These are phyloP conservation scores for Sporothrix protearum DNA, from an alignment of 2,329 filamentous ascomycete genomes.

Conservation along the genomic window DNA sequence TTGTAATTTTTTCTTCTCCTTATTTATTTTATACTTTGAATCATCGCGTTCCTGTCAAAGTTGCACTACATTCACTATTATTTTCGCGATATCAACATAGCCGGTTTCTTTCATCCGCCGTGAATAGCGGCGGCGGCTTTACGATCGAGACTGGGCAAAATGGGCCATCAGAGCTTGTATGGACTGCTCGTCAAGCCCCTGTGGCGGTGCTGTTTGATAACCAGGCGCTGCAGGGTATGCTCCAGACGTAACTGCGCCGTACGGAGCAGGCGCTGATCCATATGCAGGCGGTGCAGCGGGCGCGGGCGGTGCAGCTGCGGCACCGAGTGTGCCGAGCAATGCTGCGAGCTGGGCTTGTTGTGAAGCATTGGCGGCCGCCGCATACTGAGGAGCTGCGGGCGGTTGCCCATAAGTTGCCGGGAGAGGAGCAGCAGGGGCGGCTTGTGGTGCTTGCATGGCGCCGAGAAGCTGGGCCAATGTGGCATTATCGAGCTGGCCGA, in stretches of 20 bases:
- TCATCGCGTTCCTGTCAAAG: neutral
- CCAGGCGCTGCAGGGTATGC: constrained; percentile 11
- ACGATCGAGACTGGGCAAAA: constrained; percentile 62
- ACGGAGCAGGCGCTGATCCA: neutral
- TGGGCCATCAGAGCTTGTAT: constrained; percentile 74
- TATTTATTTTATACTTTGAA: neutral
- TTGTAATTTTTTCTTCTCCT: neutral
- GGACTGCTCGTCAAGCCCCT: constrained; percentile 43
- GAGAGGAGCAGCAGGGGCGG: neutral
- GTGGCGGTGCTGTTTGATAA: constrained; percentile 29
- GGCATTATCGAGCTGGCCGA: constrained; percentile 35
- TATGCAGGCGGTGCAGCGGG: constrained; percentile 1
- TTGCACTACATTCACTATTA: neutral
- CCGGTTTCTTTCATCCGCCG: no score
- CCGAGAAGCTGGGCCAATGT: constrained; percentile 38
- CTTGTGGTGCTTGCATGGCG: constrained; percentile 32
- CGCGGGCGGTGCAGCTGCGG: constrained; percentile 17
- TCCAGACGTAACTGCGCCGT: no score
- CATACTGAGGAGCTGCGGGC: neutral
- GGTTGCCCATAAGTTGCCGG: neutral
- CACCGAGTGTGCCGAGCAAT: constrained; percentile 42
- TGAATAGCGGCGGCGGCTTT: no score
- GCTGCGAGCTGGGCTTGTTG: constrained; percentile 46
- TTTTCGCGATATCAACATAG: neutral
- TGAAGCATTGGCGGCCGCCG: neutral